These are phyloP conservation scores for Ceratocystis colombiana DNA, from an alignment of 2,329 filamentous ascomycete species.

Conservation along the genomic window DNA sequence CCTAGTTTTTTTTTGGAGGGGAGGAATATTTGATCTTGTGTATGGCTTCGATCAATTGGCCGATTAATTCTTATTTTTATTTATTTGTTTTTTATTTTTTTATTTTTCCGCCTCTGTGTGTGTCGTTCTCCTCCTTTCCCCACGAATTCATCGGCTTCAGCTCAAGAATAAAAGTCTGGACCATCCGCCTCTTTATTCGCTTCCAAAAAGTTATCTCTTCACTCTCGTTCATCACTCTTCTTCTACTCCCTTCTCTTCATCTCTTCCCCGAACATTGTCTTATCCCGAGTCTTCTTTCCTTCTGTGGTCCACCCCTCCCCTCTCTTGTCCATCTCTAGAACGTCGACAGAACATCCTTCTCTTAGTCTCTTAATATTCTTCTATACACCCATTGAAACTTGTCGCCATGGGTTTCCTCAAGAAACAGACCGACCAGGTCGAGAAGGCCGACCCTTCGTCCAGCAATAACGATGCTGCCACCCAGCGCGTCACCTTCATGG, in stretches of 20 bases:
- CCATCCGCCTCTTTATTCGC: conserved; percentile 17
- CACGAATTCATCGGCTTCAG: conserved; percentile 10
- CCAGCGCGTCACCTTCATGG: conserved; percentile 35
- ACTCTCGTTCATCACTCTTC: neutral
- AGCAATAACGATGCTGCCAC: conserved; percentile 22
- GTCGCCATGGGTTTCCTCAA: conserved; percentile 25
- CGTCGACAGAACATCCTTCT: neutral
- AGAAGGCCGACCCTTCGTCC: conserved; percentile 22
- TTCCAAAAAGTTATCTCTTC: conserved; percentile 8
- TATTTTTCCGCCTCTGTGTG: neutral
- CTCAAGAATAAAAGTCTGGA: conserved; percentile 23
- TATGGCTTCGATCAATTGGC: neutral
- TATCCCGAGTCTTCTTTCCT: neutral
- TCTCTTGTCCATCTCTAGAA: neutral
- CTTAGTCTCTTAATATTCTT: neutral
- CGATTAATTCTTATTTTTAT: neutral
- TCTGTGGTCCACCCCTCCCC: conserved; percentile 3
- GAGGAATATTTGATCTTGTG: too few species aligned
- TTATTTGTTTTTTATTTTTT: neutral
- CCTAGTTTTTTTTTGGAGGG: neutral
- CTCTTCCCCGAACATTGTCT: conserved; percentile 1
- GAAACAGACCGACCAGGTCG: conserved; percentile 25
- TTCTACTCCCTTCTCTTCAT: conserved; percentile 15
- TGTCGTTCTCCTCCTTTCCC: conserved; percentile 6
- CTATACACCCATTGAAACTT: neutral